phyloP scores from a whole-genome alignment of 176 grass and related monocot genomes.

The Lolium perenne region DNA sequence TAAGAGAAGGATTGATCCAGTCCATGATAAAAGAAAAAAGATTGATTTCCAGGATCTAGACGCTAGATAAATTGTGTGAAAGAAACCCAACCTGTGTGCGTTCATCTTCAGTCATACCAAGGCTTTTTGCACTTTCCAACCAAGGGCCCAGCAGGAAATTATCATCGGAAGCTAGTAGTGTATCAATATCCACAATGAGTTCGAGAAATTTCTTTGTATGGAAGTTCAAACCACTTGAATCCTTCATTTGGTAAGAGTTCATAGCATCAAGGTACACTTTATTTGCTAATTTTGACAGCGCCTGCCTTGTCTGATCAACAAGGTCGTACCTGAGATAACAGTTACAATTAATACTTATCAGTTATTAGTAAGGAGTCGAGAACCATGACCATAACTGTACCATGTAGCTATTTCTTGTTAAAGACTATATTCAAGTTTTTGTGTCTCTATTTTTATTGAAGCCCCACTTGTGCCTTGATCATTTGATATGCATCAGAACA shows the following conservation, averaged over 20 bases:
- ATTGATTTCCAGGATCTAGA: neutral
- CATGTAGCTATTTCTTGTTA: neutral
- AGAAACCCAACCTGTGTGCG: conserved; percentile 61
- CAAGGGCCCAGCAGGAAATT: conserved; percentile 95
- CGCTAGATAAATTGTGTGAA: conserved; percentile 26
- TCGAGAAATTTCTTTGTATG: conserved; percentile 78
- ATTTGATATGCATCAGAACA: neutral
- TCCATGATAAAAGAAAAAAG: neutral
- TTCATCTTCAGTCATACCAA: conserved; percentile 61
- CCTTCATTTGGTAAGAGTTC: conserved; percentile 61
- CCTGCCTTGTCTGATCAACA: conserved; percentile 87
- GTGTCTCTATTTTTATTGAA: conserved; percentile 11
- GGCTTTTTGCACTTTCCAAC: conserved; percentile 86
- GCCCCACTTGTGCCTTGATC: neutral
- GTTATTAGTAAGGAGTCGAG: neutral
- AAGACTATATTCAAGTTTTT: conserved; percentile 12
- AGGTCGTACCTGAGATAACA: conserved; percentile 80
- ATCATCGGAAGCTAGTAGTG: conserved; percentile 77
- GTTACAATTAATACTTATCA: neutral
- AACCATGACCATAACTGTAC: neutral
- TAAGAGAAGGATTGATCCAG: neutral
- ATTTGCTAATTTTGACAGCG: conserved; percentile 92
- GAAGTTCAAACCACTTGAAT: conserved; percentile 55
- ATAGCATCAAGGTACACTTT: conserved; percentile 78
- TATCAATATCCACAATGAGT: conserved; percentile 80